Percentiles rank a stretch among this genome's conserved stretches.
Conservation (phyloP, 2,329 filamentous ascomycete genomes). For the Chaetothyriales sp. region DNA sequence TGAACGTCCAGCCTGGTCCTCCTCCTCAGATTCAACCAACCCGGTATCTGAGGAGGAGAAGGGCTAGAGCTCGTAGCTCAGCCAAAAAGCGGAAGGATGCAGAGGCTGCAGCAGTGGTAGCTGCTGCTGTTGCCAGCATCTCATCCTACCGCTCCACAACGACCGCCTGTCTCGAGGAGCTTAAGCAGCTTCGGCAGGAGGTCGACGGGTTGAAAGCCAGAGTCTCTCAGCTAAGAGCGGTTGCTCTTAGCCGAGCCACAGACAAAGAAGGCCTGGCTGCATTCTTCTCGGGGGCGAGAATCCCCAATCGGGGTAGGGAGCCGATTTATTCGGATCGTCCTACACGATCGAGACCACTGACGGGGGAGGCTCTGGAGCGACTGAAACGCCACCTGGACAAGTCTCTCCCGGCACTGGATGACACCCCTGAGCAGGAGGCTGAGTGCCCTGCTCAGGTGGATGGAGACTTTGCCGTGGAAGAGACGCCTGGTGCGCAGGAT, state of each 20-base stretch:
- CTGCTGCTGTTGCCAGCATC: not conserved
- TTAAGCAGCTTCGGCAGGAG: not conserved
- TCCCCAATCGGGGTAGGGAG: not conserved
- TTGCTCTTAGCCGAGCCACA: not conserved
- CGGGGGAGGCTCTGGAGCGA: not conserved
- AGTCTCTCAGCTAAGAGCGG: not conserved
- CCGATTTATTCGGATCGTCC: too few species aligned
- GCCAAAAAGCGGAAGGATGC: not conserved
- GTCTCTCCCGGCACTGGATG: not conserved
- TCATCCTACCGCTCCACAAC: not conserved
- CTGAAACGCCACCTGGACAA: not conserved
- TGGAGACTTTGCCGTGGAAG: not conserved
- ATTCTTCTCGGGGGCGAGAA: not conserved
- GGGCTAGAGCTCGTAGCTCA: not conserved
- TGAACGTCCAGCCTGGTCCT: not conserved
- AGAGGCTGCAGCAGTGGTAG: not conserved
- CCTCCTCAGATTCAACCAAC: not conserved
- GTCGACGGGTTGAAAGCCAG: not conserved
- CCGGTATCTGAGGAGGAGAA: not conserved
- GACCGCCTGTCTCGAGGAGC: not conserved
- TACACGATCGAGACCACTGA: not conserved
- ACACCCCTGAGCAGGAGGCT: not conserved
- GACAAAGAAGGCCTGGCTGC: not conserved
- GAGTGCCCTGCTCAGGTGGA: not conserved
- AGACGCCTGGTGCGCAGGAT: not conserved